phyloP scores from a whole-genome alignment of 139 green algal genomes.

The Desmodesmus armatus region DNA sequence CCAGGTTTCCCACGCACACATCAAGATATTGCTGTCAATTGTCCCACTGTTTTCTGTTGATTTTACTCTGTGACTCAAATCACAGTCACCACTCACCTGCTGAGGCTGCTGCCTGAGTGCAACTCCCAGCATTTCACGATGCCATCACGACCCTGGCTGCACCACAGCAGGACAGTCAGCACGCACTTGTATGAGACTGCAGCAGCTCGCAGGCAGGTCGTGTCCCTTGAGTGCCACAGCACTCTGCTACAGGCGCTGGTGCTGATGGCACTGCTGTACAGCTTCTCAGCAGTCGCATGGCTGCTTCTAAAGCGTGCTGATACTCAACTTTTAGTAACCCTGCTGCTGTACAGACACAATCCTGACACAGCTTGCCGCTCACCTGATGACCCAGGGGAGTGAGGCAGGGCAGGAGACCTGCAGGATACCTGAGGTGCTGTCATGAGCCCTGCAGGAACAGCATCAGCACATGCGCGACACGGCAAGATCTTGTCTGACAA shows the following conservation, averaged over 20 bases:
- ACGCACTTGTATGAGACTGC: not conserved
- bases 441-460: slow-evolving; percentile 15
- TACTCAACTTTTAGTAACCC: not conserved
- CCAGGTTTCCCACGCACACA: too few relatives aligned
- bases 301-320: not conserved
- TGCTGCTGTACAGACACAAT: not conserved
- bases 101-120: slow-evolving; percentile 9
- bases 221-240: not conserved
- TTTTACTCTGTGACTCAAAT: too few relatives aligned
- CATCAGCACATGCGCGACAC: not conserved
- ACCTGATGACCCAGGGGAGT: slow-evolving; percentile 27
- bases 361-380: not conserved
- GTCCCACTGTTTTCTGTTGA: too few relatives aligned
- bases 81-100: slow-evolving; percentile 22
- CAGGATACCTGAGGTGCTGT: slow-evolving; percentile 18
- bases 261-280: too few relatives aligned
- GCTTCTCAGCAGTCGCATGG: too few relatives aligned
- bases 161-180: not conserved
- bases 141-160: slow-evolving; percentile 33
- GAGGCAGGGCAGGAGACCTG: slow-evolving; percentile 15
- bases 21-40: too few relatives aligned
- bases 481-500: not conserved
- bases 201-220: not conserved
- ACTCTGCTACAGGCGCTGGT: not conserved
- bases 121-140: slow-evolving; percentile 38